These are phyloP conservation scores for Dothideomycetes sp. DNA, from an alignment of 2,329 filamentous ascomycete genomes.

Conservation along the genomic window DNA sequence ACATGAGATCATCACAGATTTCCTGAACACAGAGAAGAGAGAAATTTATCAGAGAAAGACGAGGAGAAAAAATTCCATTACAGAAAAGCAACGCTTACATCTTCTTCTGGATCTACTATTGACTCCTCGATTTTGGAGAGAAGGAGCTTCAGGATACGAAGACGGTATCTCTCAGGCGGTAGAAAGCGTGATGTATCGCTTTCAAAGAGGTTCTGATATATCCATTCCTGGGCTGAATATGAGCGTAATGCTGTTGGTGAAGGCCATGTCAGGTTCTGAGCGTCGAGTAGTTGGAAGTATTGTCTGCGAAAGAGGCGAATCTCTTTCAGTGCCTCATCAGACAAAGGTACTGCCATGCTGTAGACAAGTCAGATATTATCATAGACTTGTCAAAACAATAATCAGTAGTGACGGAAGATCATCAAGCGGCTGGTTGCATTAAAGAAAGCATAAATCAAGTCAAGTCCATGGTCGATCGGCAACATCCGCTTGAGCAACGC, in stretches of 20 bases:
- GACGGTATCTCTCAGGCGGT: conserved; percentile 60
- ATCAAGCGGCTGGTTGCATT: not conserved
- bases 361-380: not conserved
- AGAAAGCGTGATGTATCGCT: conserved; percentile 44
- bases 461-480: too few species aligned
- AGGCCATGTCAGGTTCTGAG: conserved; percentile 54
- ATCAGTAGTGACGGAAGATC: not conserved
- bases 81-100: conserved; percentile 55
- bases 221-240: conserved; percentile 53
- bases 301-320: conserved; percentile 54
- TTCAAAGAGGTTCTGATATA: conserved; percentile 61
- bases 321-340: conserved; percentile 14
- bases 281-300: conserved; percentile 67
- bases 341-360: not conserved
- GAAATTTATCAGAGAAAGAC: conserved; percentile 18
- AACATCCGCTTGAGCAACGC: too few species aligned
- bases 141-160: conserved; percentile 65
- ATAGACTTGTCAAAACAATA: not conserved
- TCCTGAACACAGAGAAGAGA: conserved; percentile 46
- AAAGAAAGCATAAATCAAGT: not conserved
- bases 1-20: conserved; percentile 73
- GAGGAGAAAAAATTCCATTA: conserved; percentile 15
- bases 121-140: conserved; percentile 60
- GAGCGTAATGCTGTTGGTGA: conserved; percentile 48
- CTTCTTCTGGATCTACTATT: conserved; percentile 72